These are phyloP conservation scores for Lepidium didymum DNA, from an alignment of 345 rosid genomes.

Conservation along the genomic window DNA sequence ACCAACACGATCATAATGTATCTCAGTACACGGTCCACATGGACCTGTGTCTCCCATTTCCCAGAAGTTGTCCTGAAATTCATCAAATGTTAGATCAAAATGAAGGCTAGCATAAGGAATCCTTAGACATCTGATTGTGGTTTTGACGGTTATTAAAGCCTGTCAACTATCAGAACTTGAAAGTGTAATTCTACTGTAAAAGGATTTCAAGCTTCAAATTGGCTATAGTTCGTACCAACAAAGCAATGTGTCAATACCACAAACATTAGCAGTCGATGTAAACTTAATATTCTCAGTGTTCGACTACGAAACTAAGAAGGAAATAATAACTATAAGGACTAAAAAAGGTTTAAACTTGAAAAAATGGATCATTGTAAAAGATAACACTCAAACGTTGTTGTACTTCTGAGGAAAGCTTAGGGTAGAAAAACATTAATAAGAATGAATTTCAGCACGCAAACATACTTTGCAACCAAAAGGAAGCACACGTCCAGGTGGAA, in stretches of 20 bases:
- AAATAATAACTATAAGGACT: not conserved
- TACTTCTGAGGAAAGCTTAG: not conserved
- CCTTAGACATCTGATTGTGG: not conserved
- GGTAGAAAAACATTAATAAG: not conserved
- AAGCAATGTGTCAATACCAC: not conserved
- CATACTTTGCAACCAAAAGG: constrained; percentile 94
- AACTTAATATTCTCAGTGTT: not conserved
- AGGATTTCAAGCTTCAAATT: not conserved
- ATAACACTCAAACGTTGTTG: not conserved
- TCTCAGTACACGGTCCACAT: constrained; percentile 98
- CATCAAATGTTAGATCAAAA: not conserved
- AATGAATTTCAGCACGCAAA: not conserved
- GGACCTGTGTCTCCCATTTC: constrained; percentile 99
- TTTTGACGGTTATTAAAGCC: not conserved
- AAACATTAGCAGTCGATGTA: not conserved
- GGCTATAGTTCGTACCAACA: not conserved
- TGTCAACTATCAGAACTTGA: not conserved
- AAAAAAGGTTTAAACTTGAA: not conserved
- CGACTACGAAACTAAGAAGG: not conserved
- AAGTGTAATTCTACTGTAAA: not conserved
- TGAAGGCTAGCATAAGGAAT: not conserved
- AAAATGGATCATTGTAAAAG: not conserved
- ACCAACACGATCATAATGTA: constrained; percentile 87
- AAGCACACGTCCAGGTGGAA: constrained; percentile 69
- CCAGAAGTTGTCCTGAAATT: constrained; percentile 87